Evolutionary conservation across 108 stramenopile genomes (phyloP).

Genomic region (Stephanodiscus minutulus): DNA sequence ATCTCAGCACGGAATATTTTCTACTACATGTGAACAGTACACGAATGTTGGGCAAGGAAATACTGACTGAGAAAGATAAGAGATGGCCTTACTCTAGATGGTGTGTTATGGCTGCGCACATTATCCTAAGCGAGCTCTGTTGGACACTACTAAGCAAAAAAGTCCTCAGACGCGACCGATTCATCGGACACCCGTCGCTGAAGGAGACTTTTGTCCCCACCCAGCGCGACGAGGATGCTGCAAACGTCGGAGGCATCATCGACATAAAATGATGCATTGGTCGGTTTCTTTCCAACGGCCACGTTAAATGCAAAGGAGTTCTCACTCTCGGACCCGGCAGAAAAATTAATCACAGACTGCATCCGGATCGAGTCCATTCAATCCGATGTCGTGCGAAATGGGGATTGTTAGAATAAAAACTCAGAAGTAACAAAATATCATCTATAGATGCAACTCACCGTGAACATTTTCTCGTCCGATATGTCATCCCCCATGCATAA

Average conservation of each 20-base stretch:
- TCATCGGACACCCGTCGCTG: slow-evolving; percentile 22
- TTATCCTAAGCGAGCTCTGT: neutral
- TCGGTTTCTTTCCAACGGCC: slow-evolving; percentile 87
- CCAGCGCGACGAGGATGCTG: slow-evolving; percentile 62
- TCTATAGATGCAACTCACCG: slow-evolving; percentile 29
- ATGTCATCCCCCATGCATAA: slow-evolving; percentile 94
- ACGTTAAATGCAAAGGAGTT: slow-evolving; percentile 72
- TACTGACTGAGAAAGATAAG: neutral
- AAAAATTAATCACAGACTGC: slow-evolving; percentile 73
- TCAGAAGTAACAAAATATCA: slow-evolving; percentile 1
- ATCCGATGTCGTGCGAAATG: neutral
- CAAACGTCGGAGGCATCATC: slow-evolving; percentile 82
- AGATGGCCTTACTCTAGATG: neutral
- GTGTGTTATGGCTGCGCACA: neutral
- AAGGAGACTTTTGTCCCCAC: slow-evolving; percentile 32
- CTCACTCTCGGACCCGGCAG: slow-evolving; percentile 61
- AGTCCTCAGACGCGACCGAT: slow-evolving; percentile 24
- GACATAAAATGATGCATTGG: slow-evolving; percentile 82
- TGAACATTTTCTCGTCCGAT: slow-evolving; percentile 98
- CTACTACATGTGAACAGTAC: neutral
- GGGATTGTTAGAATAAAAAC: neutral
- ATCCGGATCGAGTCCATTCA: too few species aligned
- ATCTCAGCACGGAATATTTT: neutral
- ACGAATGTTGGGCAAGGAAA: neutral
- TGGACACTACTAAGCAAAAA: slow-evolving; percentile 29